Conservation (phyloP, 2,329 filamentous ascomycete species). For the Cercospora nicotianae region DNA sequence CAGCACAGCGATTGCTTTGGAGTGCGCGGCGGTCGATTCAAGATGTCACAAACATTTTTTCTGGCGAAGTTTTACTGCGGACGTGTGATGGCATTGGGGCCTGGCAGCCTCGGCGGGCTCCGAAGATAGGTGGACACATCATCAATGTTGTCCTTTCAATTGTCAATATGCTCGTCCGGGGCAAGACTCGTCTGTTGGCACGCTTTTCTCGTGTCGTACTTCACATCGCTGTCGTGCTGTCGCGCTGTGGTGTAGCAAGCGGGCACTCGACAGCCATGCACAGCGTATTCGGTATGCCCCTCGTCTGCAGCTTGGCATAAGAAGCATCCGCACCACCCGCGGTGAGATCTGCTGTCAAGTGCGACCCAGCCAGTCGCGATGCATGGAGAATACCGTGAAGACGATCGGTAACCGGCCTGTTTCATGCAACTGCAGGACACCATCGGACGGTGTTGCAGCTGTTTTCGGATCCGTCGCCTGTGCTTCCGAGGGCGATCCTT, state of each 20-base stretch:
- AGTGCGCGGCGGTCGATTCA: neutral
- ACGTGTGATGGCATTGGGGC: neutral
- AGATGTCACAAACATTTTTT: neutral
- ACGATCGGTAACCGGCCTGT: neutral
- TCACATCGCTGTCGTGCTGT: neutral
- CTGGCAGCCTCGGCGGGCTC: neutral
- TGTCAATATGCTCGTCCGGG: neutral
- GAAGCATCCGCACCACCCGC: neutral
- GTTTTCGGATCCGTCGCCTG: conserved; percentile 7
- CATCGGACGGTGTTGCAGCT: neutral
- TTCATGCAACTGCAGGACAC: neutral
- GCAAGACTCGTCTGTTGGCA: neutral
- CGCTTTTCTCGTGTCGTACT: neutral
- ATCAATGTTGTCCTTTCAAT: neutral
- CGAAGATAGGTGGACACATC: neutral
- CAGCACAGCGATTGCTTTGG: neutral
- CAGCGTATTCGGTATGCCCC: neutral
- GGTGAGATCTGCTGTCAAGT: neutral
- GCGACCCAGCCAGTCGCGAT: neutral
- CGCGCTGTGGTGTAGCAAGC: neutral
- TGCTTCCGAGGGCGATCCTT: neutral
- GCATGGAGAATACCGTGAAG: conserved; percentile 5
- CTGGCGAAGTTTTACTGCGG: neutral
- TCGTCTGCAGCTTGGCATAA: neutral
- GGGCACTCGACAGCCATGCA: neutral